A percentile compares a stretch with the other conserved stretches of the same genome.
Conservation (phyloP, 306 rosid genomes). For the Geum urbanum region DNA sequence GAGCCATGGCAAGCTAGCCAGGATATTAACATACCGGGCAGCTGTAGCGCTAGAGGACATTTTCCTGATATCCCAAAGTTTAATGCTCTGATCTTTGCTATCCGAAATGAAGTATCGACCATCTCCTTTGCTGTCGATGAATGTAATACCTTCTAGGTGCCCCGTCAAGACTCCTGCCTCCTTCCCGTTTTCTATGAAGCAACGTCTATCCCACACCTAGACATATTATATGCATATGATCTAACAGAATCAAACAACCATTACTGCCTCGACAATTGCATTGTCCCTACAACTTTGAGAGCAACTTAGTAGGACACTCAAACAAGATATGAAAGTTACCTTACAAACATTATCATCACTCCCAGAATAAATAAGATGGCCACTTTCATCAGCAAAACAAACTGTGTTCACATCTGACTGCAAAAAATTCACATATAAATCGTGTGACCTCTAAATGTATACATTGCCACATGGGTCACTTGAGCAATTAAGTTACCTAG, state of each 20-base stretch:
- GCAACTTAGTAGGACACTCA: no score
- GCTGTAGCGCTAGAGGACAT: slow-evolving; percentile 59
- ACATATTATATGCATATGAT: slow-evolving; percentile 6
- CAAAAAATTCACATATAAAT: slow-evolving; percentile 32
- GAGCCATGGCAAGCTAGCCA: not conserved
- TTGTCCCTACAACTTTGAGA: not conserved
- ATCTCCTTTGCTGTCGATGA: slow-evolving; percentile 83
- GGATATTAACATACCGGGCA: slow-evolving; percentile 37
- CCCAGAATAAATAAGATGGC: slow-evolving; percentile 89
- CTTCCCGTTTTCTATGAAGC: slow-evolving; percentile 53
- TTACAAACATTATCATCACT: slow-evolving; percentile 89
- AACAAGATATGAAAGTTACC: slow-evolving; percentile 38
- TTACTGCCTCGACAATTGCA: not conserved
- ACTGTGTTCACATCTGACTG: slow-evolving; percentile 95
- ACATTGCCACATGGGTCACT: slow-evolving; percentile 5
- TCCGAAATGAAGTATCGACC: slow-evolving; percentile 87
- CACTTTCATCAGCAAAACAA: slow-evolving; percentile 88
- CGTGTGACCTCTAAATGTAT: not conserved
- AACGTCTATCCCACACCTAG: slow-evolving; percentile 98
- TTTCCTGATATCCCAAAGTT: slow-evolving; percentile 90
- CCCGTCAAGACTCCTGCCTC: slow-evolving; percentile 81
- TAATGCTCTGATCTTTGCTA: slow-evolving; percentile 89
- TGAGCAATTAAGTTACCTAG: not conserved
- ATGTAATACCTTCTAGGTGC: slow-evolving; percentile 83
- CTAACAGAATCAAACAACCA: not conserved